Percentiles rank a stretch among this genome's conserved stretches.
Conservation (phyloP, 805 yeast species). For the Candida nitratophila region DNA sequence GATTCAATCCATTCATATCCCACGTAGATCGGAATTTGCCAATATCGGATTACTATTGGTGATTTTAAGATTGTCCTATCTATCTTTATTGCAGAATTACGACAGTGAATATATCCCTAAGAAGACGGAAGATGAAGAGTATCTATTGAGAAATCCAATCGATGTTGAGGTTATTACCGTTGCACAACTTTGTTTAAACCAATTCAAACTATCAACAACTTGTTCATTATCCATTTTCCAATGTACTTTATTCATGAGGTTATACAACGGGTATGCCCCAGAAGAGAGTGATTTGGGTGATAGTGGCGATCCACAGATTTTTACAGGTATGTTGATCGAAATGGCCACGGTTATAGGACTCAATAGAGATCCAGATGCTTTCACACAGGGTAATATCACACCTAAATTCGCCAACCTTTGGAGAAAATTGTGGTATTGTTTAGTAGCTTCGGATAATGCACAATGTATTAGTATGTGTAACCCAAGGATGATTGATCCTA, state of each 20-base stretch:
- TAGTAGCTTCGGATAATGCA: conserved; percentile 38
- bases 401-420: conserved; percentile 35
- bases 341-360: conserved; percentile 64
- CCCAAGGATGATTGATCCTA: conserved; percentile 31
- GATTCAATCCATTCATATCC: conserved; percentile 26
- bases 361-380: conserved; percentile 58
- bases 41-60: conserved; percentile 38
- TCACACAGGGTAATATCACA: conserved; percentile 12
- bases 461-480: conserved; percentile 43
- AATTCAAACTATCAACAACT: conserved; percentile 42
- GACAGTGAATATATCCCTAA: conserved; percentile 17
- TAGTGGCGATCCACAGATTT: conserved; percentile 52
- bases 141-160: conserved; percentile 39
- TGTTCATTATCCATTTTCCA: conserved; percentile 47
- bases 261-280: conserved; percentile 43
- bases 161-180: conserved; percentile 36
- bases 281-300: conserved; percentile 54
- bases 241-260: conserved; percentile 43
- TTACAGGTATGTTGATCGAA: conserved; percentile 49
- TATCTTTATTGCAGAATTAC: conserved; percentile 30
- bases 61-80: conserved; percentile 35
- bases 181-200: conserved; percentile 49
- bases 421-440: conserved; percentile 53
- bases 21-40: conserved; percentile 42
- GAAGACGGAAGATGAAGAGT: conserved; percentile 24